These are phyloP conservation scores for Scutellaria minor DNA, from an alignment of 257 asterid species.

Conservation along the genomic window DNA sequence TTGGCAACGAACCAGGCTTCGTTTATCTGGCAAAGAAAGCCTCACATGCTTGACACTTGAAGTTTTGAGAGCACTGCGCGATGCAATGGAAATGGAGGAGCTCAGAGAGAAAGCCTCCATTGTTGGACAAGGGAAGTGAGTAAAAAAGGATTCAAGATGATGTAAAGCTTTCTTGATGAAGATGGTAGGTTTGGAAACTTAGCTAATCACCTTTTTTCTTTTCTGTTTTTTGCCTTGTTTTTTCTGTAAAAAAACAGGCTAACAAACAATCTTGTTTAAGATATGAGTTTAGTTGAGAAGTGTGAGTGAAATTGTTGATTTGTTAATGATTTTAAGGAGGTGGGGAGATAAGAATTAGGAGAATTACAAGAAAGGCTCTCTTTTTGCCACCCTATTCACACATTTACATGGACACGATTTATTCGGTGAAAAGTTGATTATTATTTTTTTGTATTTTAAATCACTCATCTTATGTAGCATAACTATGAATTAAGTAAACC, in stretches of 20 bases:
- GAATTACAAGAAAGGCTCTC: conserved; percentile 68
- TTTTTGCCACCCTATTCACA: conserved; percentile 74
- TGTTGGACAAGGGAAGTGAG: conserved; percentile 35
- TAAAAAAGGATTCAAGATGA: conserved; percentile 36
- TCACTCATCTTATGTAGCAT: conserved; percentile 19
- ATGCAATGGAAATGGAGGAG: conserved; percentile 51
- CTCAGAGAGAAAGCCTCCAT: conserved; percentile 74
- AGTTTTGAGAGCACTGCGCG: conserved; percentile 26
- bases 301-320: conserved; percentile 44
- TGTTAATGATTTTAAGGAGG: conserved; percentile 52
- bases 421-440: conserved; percentile 44
- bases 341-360: conserved; percentile 79
- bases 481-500: background rate
- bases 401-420: conserved; percentile 46
- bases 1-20: conserved; percentile 49
- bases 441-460: conserved; percentile 18
- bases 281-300: conserved; percentile 72
- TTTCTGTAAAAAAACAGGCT: conserved; percentile 37
- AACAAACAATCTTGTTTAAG: conserved; percentile 60
- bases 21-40: conserved; percentile 34
- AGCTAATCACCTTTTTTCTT: conserved; percentile 41
- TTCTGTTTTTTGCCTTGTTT: background rate
- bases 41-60: conserved; percentile 24
- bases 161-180: conserved; percentile 41
- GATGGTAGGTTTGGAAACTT: conserved; percentile 43